A percentile compares a stretch with the other conserved stretches of the same genome.
Conservation (phyloP, 1,284 basidiomycete genomes). For the Boletellus deceptivus region DNA sequence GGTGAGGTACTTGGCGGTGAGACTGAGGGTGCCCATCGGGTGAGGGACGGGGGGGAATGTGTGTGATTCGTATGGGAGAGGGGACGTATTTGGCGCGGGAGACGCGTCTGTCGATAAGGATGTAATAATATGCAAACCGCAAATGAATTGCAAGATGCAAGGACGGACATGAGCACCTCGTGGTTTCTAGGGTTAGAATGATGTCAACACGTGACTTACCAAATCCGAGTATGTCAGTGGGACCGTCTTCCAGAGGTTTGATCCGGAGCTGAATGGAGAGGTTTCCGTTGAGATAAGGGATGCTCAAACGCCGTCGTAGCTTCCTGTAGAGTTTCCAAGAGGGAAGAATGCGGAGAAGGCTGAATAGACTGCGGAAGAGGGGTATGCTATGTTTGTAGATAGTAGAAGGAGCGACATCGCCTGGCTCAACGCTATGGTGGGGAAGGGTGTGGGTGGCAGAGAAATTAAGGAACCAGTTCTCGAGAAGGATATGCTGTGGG, state of each 20-base stretch:
- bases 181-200: conserved; percentile 23
- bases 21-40: conserved; percentile 60
- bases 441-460: conserved; percentile 31
- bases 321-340: conserved; percentile 69
- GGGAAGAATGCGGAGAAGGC: conserved; percentile 66
- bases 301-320: conserved; percentile 46
- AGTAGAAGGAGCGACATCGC: conserved; percentile 63
- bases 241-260: conserved; percentile 34
- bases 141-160: conserved; percentile 11
- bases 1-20: conserved; percentile 62
- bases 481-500: conserved; percentile 65
- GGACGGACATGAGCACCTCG: conserved; percentile 32
- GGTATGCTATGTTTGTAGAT: conserved; percentile 82
- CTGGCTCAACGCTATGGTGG: conserved; percentile 32
- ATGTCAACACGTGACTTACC: conserved; percentile 32
- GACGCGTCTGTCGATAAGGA: conserved; percentile 35
- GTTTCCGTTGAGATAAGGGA: conserved; percentile 42
- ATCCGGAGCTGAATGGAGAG: conserved; percentile 57
- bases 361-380: conserved; percentile 72
- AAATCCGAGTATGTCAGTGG: conserved; percentile 39
- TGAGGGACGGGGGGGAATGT: conserved; percentile 64
- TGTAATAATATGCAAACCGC: conserved; percentile 4
- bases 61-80: conserved; percentile 51
- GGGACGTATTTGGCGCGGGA: conserved; percentile 39
- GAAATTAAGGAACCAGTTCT: conserved; percentile 65